Conservation (phyloP, 345 rosid species). For the Zanthoxylum bungeanum region DNA sequence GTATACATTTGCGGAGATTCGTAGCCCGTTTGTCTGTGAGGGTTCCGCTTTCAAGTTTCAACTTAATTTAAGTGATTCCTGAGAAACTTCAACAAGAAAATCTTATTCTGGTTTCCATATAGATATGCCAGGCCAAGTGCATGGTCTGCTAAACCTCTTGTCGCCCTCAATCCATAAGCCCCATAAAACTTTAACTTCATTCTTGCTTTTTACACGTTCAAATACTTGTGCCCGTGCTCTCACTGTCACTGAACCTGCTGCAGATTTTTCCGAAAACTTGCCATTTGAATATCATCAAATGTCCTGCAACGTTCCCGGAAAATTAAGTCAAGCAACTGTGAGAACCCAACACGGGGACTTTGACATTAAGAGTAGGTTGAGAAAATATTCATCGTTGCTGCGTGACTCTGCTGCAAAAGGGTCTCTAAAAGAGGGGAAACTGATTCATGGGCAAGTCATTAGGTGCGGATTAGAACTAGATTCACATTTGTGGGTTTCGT, state of each 20-base stretch:
- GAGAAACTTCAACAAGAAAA: no score
- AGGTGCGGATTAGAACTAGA: slow-evolving; percentile 27
- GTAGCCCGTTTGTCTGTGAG: no score
- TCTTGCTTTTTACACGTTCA: neutral
- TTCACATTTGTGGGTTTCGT: slow-evolving; percentile 40
- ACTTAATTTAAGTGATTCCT: neutral
- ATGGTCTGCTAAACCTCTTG: neutral
- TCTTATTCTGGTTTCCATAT: neutral
- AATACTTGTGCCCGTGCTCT: neutral
- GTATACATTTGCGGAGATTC: no score
- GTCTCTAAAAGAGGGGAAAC: slow-evolving; percentile 24
- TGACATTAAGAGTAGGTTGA: slow-evolving; percentile 14
- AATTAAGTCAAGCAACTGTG: neutral
- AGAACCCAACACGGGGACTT: neutral
- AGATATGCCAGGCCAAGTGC: neutral
- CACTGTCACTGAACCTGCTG: neutral
- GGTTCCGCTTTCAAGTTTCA: neutral
- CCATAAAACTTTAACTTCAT: neutral
- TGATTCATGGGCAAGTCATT: slow-evolving; percentile 28
- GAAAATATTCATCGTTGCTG: slow-evolving; percentile 31
- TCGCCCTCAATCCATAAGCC: neutral
- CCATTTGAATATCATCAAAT: neutral
- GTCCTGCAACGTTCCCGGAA: neutral
- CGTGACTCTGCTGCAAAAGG: slow-evolving; percentile 37
- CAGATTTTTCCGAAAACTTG: neutral